A percentile compares a stretch with the other conserved stretches of the same genome.
Evolutionary conservation across 306 rosid species (phyloP).

Genomic region (Fragaria vesca): DNA sequence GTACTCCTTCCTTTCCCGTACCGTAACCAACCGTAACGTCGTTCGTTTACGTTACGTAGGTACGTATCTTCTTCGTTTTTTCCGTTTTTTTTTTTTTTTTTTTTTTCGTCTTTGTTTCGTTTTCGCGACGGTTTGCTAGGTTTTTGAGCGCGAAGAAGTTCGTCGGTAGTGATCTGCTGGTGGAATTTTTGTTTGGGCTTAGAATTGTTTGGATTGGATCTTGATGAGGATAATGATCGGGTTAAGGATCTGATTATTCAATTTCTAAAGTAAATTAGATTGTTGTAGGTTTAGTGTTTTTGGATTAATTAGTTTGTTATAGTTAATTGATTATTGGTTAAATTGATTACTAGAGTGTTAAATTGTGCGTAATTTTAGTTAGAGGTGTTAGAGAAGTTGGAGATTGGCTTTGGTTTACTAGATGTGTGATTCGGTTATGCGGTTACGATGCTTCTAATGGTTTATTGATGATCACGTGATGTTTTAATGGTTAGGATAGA

Average conservation of each 20-base stretch:
- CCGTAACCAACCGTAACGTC: too few species aligned
- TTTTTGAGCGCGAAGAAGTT: background rate
- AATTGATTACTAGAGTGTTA: background rate
- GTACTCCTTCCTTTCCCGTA: too few species aligned
- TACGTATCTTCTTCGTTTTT: too few species aligned
- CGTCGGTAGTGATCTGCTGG: background rate
- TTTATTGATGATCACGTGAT: background rate
- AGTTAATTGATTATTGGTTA: background rate
- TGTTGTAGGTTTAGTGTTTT: background rate
- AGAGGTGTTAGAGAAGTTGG: background rate
- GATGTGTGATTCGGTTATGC: background rate
- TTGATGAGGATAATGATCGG: background rate
- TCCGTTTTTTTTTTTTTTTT: background rate
- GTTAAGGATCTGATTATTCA: conserved; percentile 30
- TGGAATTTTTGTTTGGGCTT: background rate
- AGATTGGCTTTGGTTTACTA: background rate
- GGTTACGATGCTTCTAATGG: background rate
- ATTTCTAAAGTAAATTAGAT: background rate
- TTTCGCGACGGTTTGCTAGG: background rate
- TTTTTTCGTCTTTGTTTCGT: too few species aligned
- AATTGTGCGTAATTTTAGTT: background rate
- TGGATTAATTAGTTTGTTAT: background rate
- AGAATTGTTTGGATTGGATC: conserved; percentile 32
- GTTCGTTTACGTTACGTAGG: too few species aligned
- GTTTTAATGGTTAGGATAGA: background rate